Conservation (phyloP, 495 filamentous ascomycete species). For the Astrothelium macrocarpum region DNA sequence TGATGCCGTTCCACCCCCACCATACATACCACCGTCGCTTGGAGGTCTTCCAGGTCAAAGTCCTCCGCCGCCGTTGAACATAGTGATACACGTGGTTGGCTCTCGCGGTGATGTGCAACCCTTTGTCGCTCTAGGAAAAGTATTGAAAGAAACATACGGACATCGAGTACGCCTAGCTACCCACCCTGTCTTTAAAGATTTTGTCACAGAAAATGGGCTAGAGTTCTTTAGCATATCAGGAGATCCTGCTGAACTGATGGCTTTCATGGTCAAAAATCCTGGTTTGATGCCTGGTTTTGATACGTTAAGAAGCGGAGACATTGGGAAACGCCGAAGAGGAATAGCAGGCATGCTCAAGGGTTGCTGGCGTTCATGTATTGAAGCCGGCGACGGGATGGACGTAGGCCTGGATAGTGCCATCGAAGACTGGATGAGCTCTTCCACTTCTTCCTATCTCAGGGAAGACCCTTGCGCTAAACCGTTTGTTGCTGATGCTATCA, state of each 20-base stretch:
- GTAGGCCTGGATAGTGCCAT: slow-evolving; percentile 20
- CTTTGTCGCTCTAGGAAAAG: slow-evolving; percentile 45
- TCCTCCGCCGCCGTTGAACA: slow-evolving; percentile 39
- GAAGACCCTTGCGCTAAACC: slow-evolving; percentile 29
- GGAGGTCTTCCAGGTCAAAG: slow-evolving; percentile 49
- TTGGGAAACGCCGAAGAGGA: slow-evolving; percentile 29
- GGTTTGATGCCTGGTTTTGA: slow-evolving; percentile 38
- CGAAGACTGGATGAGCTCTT: slow-evolving; percentile 18
- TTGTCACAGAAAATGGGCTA: slow-evolving; percentile 44
- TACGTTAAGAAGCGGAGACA: slow-evolving; percentile 30
- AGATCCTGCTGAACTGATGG: slow-evolving; percentile 55
- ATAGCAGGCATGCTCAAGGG: slow-evolving; percentile 54
- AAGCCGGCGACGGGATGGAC: slow-evolving; percentile 35
- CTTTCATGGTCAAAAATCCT: slow-evolving; percentile 41
- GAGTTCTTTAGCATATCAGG: slow-evolving; percentile 59
- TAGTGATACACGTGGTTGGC: slow-evolving; percentile 47
- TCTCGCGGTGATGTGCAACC: slow-evolving; percentile 47
- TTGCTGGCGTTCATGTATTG: slow-evolving; percentile 55
- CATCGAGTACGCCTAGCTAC: slow-evolving; percentile 54
- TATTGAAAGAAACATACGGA: slow-evolving; percentile 35
- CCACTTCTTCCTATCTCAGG: not conserved
- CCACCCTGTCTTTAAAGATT: slow-evolving; percentile 49
- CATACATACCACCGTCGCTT: slow-evolving; percentile 53
- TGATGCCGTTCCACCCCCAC: slow-evolving; percentile 39
- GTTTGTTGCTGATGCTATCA: slow-evolving; percentile 58